A percentile compares a stretch with the other conserved stretches of the same genome.
These are phyloP conservation scores for Aspergillus pseudotamarii DNA, from an alignment of 2,329 filamentous ascomycete species.

Conservation along the genomic window DNA sequence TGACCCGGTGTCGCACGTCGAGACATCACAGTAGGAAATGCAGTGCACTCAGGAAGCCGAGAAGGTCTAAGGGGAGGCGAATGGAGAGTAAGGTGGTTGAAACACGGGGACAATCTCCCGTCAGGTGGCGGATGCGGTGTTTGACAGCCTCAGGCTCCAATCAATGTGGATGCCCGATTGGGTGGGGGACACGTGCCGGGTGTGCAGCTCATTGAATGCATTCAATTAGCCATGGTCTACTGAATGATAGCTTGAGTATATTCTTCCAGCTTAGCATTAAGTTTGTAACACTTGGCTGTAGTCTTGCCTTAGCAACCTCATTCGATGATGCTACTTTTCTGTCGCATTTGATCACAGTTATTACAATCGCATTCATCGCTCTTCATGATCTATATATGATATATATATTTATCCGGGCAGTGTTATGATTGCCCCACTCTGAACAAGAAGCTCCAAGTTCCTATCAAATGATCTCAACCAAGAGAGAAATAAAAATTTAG, in stretches of 20 bases:
- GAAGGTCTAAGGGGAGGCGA: constrained; percentile 11
- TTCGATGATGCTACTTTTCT: background rate
- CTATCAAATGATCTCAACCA: background rate
- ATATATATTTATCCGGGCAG: background rate
- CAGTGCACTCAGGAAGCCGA: constrained; percentile 14
- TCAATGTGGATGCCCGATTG: constrained; percentile 20
- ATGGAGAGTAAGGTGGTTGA: constrained; percentile 12
- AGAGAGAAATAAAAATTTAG: background rate
- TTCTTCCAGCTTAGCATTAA: background rate
- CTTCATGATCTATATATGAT: background rate
- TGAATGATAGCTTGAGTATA: background rate
- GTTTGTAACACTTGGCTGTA: background rate
- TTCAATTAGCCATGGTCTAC: background rate
- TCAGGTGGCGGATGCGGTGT: constrained; percentile 13
- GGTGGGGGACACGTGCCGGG: constrained; percentile 25
- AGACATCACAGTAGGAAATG: constrained; percentile 35
- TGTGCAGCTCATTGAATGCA: constrained; percentile 21
- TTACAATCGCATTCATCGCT: background rate
- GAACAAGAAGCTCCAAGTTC: background rate
- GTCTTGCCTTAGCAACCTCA: background rate
- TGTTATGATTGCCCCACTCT: background rate
- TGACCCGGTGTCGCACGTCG: constrained; percentile 72
- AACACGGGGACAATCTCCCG: constrained; percentile 8
- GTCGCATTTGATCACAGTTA: background rate
- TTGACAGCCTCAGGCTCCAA: constrained; percentile 12